These are phyloP conservation scores for Loxodes magnus DNA, from an alignment of 73 alveolate species.

Conservation along the genomic window DNA sequence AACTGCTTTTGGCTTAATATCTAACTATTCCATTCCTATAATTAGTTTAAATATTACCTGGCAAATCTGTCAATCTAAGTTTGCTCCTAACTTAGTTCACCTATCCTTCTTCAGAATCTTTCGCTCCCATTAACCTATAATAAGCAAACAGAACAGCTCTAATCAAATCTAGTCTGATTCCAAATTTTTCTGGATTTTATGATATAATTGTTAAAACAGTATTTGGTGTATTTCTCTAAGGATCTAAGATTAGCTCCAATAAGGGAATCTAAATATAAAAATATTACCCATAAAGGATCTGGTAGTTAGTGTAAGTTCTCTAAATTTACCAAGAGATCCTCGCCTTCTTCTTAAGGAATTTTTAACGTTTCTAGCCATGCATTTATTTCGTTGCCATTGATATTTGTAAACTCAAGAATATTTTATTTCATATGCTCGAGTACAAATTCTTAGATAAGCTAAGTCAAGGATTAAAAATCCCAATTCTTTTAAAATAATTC, in stretches of 20 bases:
- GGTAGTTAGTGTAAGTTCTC: slow-evolving; percentile 15
- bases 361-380: background rate
- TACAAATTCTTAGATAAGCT: background rate
- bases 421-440: background rate
- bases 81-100: slow-evolving; percentile 6
- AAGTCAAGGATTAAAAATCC: background rate
- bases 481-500: background rate
- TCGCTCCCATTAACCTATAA: slow-evolving; percentile 15
- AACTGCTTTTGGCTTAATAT: slow-evolving; percentile 20
- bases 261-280: background rate
- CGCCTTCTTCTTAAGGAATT: background rate
- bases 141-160: slow-evolving; percentile 5
- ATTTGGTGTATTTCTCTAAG: slow-evolving; percentile 9
- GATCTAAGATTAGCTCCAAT: background rate
- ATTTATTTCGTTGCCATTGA: background rate
- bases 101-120: slow-evolving; percentile 23
- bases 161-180: slow-evolving; percentile 4
- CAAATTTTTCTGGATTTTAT: background rate
- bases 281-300: background rate
- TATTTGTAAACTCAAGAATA: background rate
- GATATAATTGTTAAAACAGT: background rate
- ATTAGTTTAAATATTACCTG: no score
- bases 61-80: slow-evolving; percentile 5
- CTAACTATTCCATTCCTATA: background rate
- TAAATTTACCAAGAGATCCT: slow-evolving; percentile 20